phyloP scores from a whole-genome alignment of 169 alveolate species.

The Plasmodium malariae region DNA sequence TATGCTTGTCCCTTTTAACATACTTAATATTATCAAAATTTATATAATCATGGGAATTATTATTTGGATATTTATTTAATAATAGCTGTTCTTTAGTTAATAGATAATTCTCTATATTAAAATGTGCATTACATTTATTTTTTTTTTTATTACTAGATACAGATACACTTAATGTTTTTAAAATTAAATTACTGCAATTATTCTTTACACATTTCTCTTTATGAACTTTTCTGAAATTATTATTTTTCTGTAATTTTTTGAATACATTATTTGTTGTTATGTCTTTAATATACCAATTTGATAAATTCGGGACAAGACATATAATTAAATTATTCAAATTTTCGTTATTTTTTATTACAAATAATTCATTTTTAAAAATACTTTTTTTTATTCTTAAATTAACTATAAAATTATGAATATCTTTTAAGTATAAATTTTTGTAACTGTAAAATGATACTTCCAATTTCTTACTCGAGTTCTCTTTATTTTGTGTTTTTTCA shows the following conservation, averaged over 20 bases:
- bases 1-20: conserved; percentile 3
- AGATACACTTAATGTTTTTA: conserved; percentile 44
- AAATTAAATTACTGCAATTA: conserved; percentile 26
- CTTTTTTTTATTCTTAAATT: conserved; percentile 31
- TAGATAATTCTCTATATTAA: conserved; percentile 33
- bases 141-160: conserved; percentile 18
- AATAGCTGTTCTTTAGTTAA: conserved; percentile 52
- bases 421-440: conserved; percentile 46
- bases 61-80: conserved; percentile 25
- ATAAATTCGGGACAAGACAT: conserved; percentile 35
- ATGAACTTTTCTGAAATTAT: conserved; percentile 53
- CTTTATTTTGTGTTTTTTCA: neutral
- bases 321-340: conserved; percentile 49
- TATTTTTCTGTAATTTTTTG: conserved; percentile 49
- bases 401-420: conserved; percentile 59
- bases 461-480: conserved; percentile 1
- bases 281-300: conserved; percentile 42
- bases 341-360: conserved; percentile 48
- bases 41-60: conserved; percentile 10
- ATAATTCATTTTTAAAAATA: conserved; percentile 32
- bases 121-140: neutral
- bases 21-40: conserved; percentile 29
- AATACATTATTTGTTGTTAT: conserved; percentile 43
- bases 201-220: conserved; percentile 48
- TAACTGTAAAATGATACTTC: conserved; percentile 34